Base-by-base conservation (phyloP, 768 basidiomycete genomes). In the Dacryopinax primogenitus region DNA sequence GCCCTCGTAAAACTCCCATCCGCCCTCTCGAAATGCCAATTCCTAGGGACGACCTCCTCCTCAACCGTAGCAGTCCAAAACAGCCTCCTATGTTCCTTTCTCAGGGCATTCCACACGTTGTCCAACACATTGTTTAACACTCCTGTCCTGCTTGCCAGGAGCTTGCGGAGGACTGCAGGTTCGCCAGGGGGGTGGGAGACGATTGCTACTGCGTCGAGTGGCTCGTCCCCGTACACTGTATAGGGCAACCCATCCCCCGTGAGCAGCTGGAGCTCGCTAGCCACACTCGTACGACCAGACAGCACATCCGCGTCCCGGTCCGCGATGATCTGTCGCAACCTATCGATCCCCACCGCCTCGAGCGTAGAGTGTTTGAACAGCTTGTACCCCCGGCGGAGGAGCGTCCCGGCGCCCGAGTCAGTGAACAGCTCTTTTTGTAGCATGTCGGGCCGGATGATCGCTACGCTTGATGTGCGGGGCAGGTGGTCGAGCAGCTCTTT, bases 361-460 rank as follows among this genome's bases (percentile, higher is more conserved):
- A 97, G 81, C 66, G 81, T 83, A 66, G 79, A 77, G 69, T 96
- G 87, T 77, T 89, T 93, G 85, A 93, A 90, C 63, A 99, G 87
- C 77, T 93, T 97, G 84, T 98, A 96, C 15, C 96, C 96, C 35
- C 96, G 86, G 67, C 96, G 91, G 72, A 99, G 94, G 72, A 99
- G 89, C 0, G 96, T 98, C 21, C 96, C 96, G 9, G 96, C 96
- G 62, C 96, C 96, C 62, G 85, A 90, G 73, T 99, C 96, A 62
- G 96, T 99, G 79, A 99, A 99, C 51, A 98, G 86, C 77, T 99
- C 96, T 76, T 93, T 94, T 76, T 99, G 96, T 37, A 99, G 83
- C 70, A 86, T 85, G 67, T 90, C 81, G 62, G 92, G 85, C 62
- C 90, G 91, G 77, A 99, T 99, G 77, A 99, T 92, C 69, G 96